A percentile compares a stretch with the other conserved stretches of the same genome.
phyloP scores from a whole-genome alignment of 345 rosid species.

The Fremontodendron californicum region DNA sequence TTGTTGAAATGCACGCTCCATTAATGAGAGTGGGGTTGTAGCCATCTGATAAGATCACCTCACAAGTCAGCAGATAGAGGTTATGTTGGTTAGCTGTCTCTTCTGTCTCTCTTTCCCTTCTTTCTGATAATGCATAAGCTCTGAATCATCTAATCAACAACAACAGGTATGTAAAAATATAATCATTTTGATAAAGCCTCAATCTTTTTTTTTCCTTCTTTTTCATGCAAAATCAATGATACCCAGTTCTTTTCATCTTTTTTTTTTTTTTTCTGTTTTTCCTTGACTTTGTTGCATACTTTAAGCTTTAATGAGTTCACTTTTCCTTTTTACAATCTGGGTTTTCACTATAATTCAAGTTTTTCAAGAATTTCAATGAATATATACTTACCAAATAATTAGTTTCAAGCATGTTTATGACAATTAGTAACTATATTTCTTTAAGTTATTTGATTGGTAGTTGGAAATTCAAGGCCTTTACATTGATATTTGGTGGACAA shows the following conservation, averaged over 20 bases:
- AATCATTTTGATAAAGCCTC: not conserved
- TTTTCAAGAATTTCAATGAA: not conserved
- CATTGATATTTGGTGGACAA: not conserved
- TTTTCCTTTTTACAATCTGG: not conserved
- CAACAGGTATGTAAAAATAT: not conserved
- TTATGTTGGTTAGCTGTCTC: not conserved
- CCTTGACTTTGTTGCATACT: not conserved
- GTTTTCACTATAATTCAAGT: not conserved
- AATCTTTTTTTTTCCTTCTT: not conserved
- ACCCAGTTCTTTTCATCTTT: not conserved
- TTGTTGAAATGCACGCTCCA: not conserved
- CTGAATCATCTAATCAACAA: not conserved
- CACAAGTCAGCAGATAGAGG: not conserved
- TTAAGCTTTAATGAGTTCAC: not conserved
- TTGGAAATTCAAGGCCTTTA: not conserved
- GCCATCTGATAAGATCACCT: not conserved
- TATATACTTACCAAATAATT: not conserved
- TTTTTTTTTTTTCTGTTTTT: not conserved
- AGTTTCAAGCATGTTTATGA: not conserved
- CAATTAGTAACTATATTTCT: not conserved
- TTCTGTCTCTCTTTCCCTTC: not conserved
- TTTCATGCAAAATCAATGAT: not conserved
- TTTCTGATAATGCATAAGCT: not conserved
- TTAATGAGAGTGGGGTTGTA: not conserved
- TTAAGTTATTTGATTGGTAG: not conserved